Evolutionary conservation across 1,284 basidiomycete genomes (phyloP).

Genomic region (Cutaneotrichosporon spelunceum): DNA sequence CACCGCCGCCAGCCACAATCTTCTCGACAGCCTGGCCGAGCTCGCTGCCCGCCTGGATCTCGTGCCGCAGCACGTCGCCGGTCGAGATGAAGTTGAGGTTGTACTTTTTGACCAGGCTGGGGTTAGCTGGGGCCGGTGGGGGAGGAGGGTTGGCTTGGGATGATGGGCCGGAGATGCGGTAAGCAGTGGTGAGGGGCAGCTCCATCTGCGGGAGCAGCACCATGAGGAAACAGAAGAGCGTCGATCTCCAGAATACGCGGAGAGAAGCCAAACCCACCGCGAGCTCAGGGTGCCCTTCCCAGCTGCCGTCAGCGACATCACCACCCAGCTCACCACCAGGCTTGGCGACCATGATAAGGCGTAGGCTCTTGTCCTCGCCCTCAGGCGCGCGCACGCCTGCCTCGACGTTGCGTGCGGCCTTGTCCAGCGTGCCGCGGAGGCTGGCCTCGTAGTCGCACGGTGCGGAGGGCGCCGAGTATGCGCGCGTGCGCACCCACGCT

Average conservation of each 20-base stretch:
- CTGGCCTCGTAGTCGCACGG: conserved; percentile 3
- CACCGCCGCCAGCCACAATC: conserved; percentile 18
- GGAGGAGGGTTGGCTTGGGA: no score
- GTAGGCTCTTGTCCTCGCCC: conserved; percentile 22
- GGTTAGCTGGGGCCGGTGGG: no score
- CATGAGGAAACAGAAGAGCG: no score
- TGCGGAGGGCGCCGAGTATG: not conserved
- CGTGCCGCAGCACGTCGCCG: conserved; percentile 51
- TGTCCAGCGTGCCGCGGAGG: conserved; percentile 2
- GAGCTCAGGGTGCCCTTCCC: conserved; percentile 44
- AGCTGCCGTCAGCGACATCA: not conserved
- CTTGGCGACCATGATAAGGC: conserved; percentile 52
- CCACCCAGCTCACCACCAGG: conserved; percentile 39
- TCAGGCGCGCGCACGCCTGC: conserved; percentile 7
- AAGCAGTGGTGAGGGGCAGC: no score
- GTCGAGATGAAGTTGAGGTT: conserved; percentile 50
- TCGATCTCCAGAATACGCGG: no score
- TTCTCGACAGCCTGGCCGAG: conserved; percentile 10
- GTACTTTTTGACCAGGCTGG: conserved; percentile 47
- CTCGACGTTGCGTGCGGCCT: conserved; percentile 7
- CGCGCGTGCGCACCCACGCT: not conserved
- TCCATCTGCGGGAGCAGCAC: no score
- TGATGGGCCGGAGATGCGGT: no score
- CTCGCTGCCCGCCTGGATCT: conserved; percentile 41
- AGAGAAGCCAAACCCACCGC: conserved; percentile 21